Evolutionary conservation across 352 stramenopile species (phyloP), one percentile per base, ranked within the genome.

Genomic region (Pythium periplocum): DNA sequence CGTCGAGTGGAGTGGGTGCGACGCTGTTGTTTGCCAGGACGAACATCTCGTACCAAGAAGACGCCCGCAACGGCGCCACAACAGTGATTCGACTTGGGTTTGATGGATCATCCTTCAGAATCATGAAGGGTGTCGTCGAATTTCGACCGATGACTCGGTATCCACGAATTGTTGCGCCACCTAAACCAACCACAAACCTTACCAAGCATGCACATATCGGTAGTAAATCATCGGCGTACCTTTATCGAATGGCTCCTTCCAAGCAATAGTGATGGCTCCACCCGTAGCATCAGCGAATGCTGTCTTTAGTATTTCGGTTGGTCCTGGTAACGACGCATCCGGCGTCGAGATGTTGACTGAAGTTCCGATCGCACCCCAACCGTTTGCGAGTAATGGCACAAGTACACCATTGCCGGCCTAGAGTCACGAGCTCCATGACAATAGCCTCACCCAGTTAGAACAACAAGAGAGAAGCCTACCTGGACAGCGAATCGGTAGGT

Each of bases 261-360:
- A 90, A 11, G 61, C 58, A 6, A 85, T 44, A 47, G 62, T 67
- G n/a, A 90, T 60, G 33, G 73, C 70, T 3, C 79, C 79, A n/a
- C 77, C 79, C 0, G 79, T 86, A 0, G 71, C 40, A 0, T 46
- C 17, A 5, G 5, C 5, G 2, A 45, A 42, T 1, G 53, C 48
- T 3, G 10, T 11, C 4, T 17, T 48, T 4, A 43, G 42, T 1
- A 63, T 47, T 3, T 32, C 17, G 2, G 51, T 55, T 30, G 79
- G 51, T 0, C 75, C 69, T 26, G 79, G 63, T 12, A 82, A 57
- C 0, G 68, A 78, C 6, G 57, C 40, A 6, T 31, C 2, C 0
- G 56, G 42, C 9, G 72, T 90, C 8, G 53, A 64, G 41, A 81
- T 71, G 1, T 48, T 53, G 33, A 78, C 66, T 0, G 51, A 3